Evolutionary conservation across 257 asterid genomes (phyloP).

Genomic region (Marsdenia floribunda): DNA sequence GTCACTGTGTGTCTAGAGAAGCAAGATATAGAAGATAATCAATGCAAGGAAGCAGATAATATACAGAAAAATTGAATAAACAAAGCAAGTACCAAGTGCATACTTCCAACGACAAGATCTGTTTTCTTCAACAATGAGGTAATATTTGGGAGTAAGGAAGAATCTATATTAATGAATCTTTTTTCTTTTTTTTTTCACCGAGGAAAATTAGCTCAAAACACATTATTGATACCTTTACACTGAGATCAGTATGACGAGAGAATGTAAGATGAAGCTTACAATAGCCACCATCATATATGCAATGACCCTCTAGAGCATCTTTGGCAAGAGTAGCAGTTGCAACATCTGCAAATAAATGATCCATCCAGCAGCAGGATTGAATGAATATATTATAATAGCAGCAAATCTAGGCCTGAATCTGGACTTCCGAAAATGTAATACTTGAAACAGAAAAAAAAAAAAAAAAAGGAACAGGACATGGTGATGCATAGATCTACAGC

Average conservation of each 20-base stretch:
- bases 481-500: neutral
- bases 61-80: slow-evolving; percentile 11
- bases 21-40: slow-evolving; percentile 2
- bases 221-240: slow-evolving; percentile 63
- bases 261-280: slow-evolving; percentile 96
- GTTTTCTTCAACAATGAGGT: slow-evolving; percentile 14
- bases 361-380: slow-evolving; percentile 14
- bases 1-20: slow-evolving; percentile 68
- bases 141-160: slow-evolving; percentile 17
- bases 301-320: slow-evolving; percentile 80
- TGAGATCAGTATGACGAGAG: slow-evolving; percentile 99
- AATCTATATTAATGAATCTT: slow-evolving; percentile 10
- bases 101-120: slow-evolving; percentile 21
- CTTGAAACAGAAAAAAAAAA: too few species aligned
- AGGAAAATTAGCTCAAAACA: slow-evolving; percentile 30
- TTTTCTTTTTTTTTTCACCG: slow-evolving; percentile 16
- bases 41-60: slow-evolving; percentile 12
- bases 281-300: slow-evolving; percentile 97
- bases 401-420: neutral
- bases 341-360: slow-evolving; percentile 40
- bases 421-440: neutral
- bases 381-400: neutral
- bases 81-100: slow-evolving; percentile 23
- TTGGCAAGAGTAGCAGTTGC: slow-evolving; percentile 68
- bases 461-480: neutral